Percentiles rank a stretch among this genome's conserved stretches.
Conservation (phyloP, 257 asterid species). For the Solanum chmielewskii region DNA sequence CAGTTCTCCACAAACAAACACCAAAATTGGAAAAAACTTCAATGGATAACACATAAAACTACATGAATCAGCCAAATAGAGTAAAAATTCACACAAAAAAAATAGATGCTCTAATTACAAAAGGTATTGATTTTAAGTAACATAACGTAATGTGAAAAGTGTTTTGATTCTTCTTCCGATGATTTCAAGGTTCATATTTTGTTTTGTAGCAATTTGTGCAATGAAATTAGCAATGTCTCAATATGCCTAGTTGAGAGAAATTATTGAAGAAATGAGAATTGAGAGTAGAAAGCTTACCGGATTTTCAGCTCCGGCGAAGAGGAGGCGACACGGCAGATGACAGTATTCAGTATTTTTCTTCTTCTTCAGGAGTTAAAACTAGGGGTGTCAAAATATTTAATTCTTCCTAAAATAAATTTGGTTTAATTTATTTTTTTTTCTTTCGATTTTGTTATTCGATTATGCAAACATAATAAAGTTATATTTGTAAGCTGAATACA, state of each 20-base stretch:
- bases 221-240: no score
- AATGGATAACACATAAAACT: not conserved
- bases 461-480: no score
- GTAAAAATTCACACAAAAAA: not conserved
- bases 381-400: no score
- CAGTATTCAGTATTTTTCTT: not conserved
- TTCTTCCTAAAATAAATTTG: no score
- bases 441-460: no score
- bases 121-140: not conserved
- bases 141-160: not conserved
- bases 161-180: not conserved
- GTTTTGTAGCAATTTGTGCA: not conserved
- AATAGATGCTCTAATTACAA: not conserved
- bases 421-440: fast-evolving
- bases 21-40: not conserved
- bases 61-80: not conserved
- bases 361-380: not conserved
- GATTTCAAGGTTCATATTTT: not conserved
- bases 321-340: not conserved
- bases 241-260: not conserved
- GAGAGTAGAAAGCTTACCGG: not conserved
- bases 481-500: no score
- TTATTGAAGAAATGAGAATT: not conserved
- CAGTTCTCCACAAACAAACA: not conserved
- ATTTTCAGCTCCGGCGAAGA: not conserved